Evolutionary conservation across 2,329 filamentous ascomycete species (phyloP), one percentile per base, ranked within the genome.

Genomic region (Stagonosporopsis rhizophila): DNA sequence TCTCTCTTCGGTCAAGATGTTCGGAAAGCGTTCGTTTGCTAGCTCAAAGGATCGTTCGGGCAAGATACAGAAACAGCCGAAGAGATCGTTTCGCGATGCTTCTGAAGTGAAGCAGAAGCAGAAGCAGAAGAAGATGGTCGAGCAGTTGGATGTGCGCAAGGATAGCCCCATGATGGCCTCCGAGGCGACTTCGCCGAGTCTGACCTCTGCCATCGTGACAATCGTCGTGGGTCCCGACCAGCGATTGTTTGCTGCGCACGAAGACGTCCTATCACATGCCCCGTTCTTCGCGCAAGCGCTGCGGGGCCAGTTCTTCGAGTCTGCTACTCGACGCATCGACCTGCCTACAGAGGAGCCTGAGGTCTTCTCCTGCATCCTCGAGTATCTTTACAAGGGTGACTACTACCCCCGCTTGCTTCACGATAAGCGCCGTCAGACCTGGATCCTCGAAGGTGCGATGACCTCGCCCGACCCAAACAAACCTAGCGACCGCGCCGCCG

Each of bases 351-450:
- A 87, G 84, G 91, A 96, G 82, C 92, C 93, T 67, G 92, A 96
- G 82, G 86, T 96, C 77, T 91, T 97, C 79, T 96, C 92, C 76
- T 93, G 90, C 72, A 83, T 97, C 71, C 91, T 97, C 81, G 93
- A 97, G 82, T 97, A 93, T 78, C 87, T 97, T 66, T 97, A 97
- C 88, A 96, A 96, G 83, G 92, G 91, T 66, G 92, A 96, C 84
- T 96, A 96, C 81, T 95, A 90, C 78, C 93, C 93, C 53, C 90
- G 92, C 77, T 84, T 97, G 80, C 75, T 96, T 68, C 91, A 92
- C 78, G 90, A 91, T 85, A 92, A 90, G 84, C 88, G 88, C 77
- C 89, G 87, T 75, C 89, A 91, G 82, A 89, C 89, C 81, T 96
- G 91, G 90, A 87, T 91, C 76, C 90, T 96, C 80, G 92, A 96